Evolutionary conservation across 495 filamentous ascomycete genomes (phyloP), one percentile per base, ranked within the genome.

Genomic region (Lepraria neglecta): DNA sequence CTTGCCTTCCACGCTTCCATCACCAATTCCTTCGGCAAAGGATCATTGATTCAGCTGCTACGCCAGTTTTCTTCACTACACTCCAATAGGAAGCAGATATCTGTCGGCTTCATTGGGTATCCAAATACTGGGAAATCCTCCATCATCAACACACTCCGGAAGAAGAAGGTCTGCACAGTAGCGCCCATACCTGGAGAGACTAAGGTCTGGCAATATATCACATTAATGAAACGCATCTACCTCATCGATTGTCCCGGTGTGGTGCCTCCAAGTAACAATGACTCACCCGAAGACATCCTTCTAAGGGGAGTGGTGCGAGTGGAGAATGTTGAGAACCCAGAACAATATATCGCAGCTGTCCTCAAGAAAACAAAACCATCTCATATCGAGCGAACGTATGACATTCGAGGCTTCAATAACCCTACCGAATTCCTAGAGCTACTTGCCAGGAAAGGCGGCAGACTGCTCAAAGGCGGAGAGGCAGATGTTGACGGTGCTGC

Each of bases 201-300:
- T 3, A 98, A 96, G 75, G 87, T 97, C 14, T 97, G 91, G 91
- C 91, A 98, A 72, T 97, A 96, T 65, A 88, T 98, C 61, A 97
- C 92, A 1, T 73, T 98, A 57, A 97, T 96, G 91, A 92, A 91
- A 72, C 80, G 95, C 55, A 97, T 98, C 47, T 97, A 96, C 71
- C 79, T 98, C 57, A 97, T 97, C 66, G 94, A 97, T 69, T 97
- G 94, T 68, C 94, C 94, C 42, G 94, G 94, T 67, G 90, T 98
- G 31, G 94, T 97, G 10, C 92, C 94, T 9, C 91, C 94, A 3
- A 92, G 85, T 65, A 77, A 78, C 50, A 82, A 83, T 47, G 92
- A 97, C 67, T 89, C 85, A 0, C 85, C 89, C 47, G 81, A 89
- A 70, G 92, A 96, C 64, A 90, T 97, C 58, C 77, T 98, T n/a